These are phyloP conservation scores for Hydnum rufescens DNA, from an alignment of 768 basidiomycete genomes.

Conservation along the genomic window DNA sequence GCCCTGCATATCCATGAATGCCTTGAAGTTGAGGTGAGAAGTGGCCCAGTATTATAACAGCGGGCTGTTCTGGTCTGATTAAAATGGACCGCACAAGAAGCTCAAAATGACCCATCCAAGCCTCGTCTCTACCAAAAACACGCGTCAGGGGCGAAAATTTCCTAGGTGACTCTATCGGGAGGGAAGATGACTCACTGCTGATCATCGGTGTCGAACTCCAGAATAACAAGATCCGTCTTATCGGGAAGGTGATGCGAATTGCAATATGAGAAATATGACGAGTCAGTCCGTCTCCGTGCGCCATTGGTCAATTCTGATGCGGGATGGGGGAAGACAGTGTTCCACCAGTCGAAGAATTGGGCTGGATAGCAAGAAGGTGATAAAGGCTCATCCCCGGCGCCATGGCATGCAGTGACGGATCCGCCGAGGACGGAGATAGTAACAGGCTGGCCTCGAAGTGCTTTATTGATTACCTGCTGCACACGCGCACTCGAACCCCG, in stretches of 20 bases:
- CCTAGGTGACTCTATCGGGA: background rate
- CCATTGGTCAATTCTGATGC: constrained; percentile 97
- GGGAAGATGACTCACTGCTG: constrained; percentile 34
- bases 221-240: constrained; percentile 77
- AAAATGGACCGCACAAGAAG: constrained; percentile 82
- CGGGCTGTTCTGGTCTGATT: constrained; percentile 75
- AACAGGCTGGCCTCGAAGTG: constrained; percentile 64
- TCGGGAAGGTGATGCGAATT: constrained; percentile 87
- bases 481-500: constrained; percentile 63
- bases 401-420: constrained; percentile 86
- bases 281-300: constrained; percentile 78
- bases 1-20: constrained; percentile 65
- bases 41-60: constrained; percentile 86
- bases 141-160: background rate
- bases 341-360: constrained; percentile 97
- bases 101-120: constrained; percentile 71
- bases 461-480: constrained; percentile 66
- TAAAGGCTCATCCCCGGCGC: constrained; percentile 80
- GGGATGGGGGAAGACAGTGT: constrained; percentile 91
- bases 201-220: constrained; percentile 90
- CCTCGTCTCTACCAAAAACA: constrained; percentile 34
- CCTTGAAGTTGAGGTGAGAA: constrained; percentile 74
- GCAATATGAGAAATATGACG: constrained; percentile 91
- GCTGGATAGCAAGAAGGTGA: constrained; percentile 75
- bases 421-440: constrained; percentile 84